Base-by-base conservation (phyloP, 1,284 basidiomycete genomes). In the Hortiboletus rubellus region DNA sequence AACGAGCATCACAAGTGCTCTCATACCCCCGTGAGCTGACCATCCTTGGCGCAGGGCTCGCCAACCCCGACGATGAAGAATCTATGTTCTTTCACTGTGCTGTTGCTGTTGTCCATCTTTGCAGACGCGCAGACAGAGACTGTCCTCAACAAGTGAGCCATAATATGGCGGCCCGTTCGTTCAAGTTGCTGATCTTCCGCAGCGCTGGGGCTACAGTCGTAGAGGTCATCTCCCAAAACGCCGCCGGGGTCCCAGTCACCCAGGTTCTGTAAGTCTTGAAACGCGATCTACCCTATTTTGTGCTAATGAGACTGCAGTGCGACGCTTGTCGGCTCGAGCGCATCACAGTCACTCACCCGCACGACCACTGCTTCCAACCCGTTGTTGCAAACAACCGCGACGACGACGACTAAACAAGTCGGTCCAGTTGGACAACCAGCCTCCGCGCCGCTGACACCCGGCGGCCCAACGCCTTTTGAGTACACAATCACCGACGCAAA, bases 381-480 rank as follows among this genome's bases (percentile, higher is more conserved):
- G 1, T 24, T 59, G 27, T 14, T 38, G 10, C 56, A 48, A 46
- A 69, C 68, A 5, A 53, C 65, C 7, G 12, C 56, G 7, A 61
- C 72, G 2, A 61, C 72, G 15, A 38, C 66, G 11, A 58, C 59
- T 10, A 58, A 52, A 17, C 79, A 78, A 63, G 36, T 57, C 12
- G 86, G 85, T 0, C 85, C 84, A 5, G 85, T 87, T 1, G 86
- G 79, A 8, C 76, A 79, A 59, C 85, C 86, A 18, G 74, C 70
- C 3, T 43, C 81, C 1, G 79, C 77, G 7, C 70, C 68, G 1
- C 68, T 60, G 18, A 71, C 71, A 1, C 72, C 80, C 22, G 75
- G 77, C 14, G 82, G 77, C 5, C 76, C 78, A 18, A 85, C 82
- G 0, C 79, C 81, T 0, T 89, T 79, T 64, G 70, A 69, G 0